These are phyloP conservation scores for Penicillium atrosanguineum DNA, from an alignment of 495 filamentous ascomycete species.

Conservation along the genomic window DNA sequence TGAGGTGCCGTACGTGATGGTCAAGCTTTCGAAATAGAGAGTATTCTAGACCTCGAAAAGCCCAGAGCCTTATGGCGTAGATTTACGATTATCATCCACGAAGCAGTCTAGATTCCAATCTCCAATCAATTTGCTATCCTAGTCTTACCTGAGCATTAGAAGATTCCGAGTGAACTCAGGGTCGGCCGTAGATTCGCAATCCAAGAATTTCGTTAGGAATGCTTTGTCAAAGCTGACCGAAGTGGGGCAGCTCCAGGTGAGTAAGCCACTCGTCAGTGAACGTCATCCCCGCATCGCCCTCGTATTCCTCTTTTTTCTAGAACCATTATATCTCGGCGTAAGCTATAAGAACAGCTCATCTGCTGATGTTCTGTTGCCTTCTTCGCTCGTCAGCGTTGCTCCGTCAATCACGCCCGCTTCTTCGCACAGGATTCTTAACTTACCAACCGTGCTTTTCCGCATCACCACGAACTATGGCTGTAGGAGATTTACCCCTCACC, in stretches of 20 bases:
- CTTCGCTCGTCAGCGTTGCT: constrained; percentile 22
- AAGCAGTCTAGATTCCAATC: constrained; percentile 16
- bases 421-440: constrained; percentile 16
- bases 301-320: constrained; percentile 1
- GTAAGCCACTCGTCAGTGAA: constrained; percentile 20
- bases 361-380: constrained; percentile 31
- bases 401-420: constrained; percentile 17
- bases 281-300: constrained; percentile 22
- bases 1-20: constrained; percentile 95
- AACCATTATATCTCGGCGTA: background rate
- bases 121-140: constrained; percentile 10
- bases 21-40: constrained; percentile 59
- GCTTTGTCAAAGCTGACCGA: constrained; percentile 37
- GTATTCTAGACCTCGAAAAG: background rate
- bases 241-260: constrained; percentile 8
- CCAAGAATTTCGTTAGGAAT: background rate
- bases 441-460: constrained; percentile 24
- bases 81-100: constrained; percentile 15
- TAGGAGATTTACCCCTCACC: constrained; percentile 16
- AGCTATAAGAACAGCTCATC: constrained; percentile 12
- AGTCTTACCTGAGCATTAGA: background rate
- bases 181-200: too few species aligned
- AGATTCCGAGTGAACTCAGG: background rate
- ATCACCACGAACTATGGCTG: constrained; percentile 39
- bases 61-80: constrained; percentile 1